phyloP scores from a whole-genome alignment of 1,284 basidiomycete genomes.

The Singerocomus rubriflavus region DNA sequence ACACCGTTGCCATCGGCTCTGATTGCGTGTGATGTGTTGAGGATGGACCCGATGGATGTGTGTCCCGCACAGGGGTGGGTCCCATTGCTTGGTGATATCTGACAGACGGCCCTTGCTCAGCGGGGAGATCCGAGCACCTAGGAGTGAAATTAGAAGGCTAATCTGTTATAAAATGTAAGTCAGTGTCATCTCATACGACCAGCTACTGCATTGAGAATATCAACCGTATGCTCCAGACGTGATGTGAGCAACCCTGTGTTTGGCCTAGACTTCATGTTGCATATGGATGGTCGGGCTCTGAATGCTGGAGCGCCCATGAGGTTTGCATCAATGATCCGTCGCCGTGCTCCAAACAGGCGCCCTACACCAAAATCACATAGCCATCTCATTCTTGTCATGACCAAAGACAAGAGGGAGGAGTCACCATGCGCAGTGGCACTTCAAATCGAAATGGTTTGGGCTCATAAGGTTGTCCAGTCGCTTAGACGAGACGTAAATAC shows the following conservation, averaged over 20 bases:
- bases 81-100: too few species aligned
- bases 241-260: neutral
- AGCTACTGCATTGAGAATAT: conserved; percentile 5
- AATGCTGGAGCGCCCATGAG: neutral
- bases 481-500: neutral
- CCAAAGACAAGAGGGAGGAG: neutral
- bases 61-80: too few species aligned
- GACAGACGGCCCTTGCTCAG: neutral
- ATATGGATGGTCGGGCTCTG: too few species aligned
- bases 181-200: conserved; percentile 1
- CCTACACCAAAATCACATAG: neutral
- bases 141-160: neutral
- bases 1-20: neutral
- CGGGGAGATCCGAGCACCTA: neutral
- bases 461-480: neutral
- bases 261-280: neutral
- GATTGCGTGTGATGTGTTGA: neutral
- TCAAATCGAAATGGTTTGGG: neutral
- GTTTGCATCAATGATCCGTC: neutral
- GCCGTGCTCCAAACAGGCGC: neutral
- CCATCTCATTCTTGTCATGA: neutral
- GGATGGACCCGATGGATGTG: neutral
- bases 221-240: too few species aligned
- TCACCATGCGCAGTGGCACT: neutral
- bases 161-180: neutral